A percentile compares a stretch with the other conserved stretches of the same genome.
Conservation (phyloP, 257 asterid genomes). For the Solanum appendiculatum region DNA sequence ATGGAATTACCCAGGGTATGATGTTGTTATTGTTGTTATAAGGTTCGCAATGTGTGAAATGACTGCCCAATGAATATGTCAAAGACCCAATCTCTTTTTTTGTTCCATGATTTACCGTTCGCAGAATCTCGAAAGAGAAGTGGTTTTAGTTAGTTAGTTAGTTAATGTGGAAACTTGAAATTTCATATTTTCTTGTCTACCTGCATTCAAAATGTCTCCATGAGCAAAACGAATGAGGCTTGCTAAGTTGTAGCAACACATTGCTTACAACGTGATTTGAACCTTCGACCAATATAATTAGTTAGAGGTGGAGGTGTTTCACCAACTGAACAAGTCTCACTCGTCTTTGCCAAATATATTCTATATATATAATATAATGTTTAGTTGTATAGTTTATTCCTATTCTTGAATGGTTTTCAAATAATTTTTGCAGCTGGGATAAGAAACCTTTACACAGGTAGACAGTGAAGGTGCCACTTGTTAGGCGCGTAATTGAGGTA, state of each 20-base stretch:
- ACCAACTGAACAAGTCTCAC: background rate
- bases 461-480: conserved; percentile 44
- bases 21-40: background rate
- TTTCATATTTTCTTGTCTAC: background rate
- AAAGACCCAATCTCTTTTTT: background rate
- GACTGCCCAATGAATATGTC: background rate
- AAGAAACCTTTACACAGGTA: conserved; percentile 63
- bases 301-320: background rate
- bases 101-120: no score
- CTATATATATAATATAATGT: background rate
- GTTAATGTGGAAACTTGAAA: background rate
- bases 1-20: background rate
- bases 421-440: conserved; percentile 55
- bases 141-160: background rate
- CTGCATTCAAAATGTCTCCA: background rate
- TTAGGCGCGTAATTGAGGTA: conserved; percentile 43
- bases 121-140: background rate
- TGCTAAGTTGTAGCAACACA: background rate
- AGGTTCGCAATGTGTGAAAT: background rate
- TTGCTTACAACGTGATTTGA: background rate
- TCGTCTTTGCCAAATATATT: background rate
- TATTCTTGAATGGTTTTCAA: background rate
- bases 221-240: background rate
- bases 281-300: background rate
- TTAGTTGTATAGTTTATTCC: background rate